Conservation (phyloP, 148 eudicot genomes). For the Pharnaceum exiguum region DNA sequence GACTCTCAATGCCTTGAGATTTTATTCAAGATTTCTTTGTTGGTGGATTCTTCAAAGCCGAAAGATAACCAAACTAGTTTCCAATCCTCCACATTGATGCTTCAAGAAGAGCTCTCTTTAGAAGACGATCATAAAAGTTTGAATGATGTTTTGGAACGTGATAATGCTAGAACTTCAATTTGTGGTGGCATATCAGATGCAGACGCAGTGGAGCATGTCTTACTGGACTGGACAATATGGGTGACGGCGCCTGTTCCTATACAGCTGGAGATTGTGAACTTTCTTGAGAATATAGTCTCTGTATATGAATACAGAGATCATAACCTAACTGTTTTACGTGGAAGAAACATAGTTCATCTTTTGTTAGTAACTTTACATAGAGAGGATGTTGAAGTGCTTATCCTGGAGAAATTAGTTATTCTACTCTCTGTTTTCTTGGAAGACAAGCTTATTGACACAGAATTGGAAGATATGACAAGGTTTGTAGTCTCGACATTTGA, state of each 20-base stretch:
- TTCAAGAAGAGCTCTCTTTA: constrained; percentile 56
- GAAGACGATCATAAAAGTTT: constrained; percentile 56
- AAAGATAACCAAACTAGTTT: constrained; percentile 28
- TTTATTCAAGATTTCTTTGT: constrained; percentile 79
- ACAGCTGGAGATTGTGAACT: constrained; percentile 72
- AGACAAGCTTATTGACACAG: constrained; percentile 69
- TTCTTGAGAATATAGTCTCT: constrained; percentile 82
- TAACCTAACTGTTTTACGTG: constrained; percentile 77
- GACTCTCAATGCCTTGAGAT: constrained; percentile 82
- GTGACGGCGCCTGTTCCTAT: constrained; percentile 65
- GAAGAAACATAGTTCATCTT: constrained; percentile 80
- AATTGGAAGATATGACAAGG: constrained; percentile 67
- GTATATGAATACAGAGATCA: constrained; percentile 86
- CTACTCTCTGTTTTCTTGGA: constrained; percentile 75
- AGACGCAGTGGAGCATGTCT: constrained; percentile 87
- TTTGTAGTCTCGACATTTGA: constrained; percentile 86
- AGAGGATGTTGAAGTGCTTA: constrained; percentile 81
- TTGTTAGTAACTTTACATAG: constrained; percentile 69
- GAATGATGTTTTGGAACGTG: constrained; percentile 59
- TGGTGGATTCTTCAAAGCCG: constrained; percentile 59
- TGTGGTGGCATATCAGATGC: constrained; percentile 80
- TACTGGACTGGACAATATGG: constrained; percentile 96
- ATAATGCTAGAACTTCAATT: constrained; percentile 54
- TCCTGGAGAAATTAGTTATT: constrained; percentile 71
- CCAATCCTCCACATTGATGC: constrained; percentile 33